Evolutionary conservation across 306 rosid species (phyloP).

Genomic region (Comarum palustre): DNA sequence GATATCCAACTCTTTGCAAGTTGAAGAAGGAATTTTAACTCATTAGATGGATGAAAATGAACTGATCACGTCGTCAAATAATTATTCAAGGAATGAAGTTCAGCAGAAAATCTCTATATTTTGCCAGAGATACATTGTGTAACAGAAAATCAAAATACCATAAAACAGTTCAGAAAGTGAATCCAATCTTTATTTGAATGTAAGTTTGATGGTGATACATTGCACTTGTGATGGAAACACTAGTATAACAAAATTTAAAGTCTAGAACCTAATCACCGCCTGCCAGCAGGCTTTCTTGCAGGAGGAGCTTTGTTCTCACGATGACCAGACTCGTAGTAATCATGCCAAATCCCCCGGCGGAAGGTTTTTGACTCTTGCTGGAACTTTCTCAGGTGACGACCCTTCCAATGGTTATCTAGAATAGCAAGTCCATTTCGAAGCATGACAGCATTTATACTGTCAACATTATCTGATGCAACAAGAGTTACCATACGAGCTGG

Average conservation of each 20-base stretch:
- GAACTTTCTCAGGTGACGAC: conserved; percentile 18
- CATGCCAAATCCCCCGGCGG: conserved; percentile 89
- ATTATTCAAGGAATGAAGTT: background rate
- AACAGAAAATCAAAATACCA: background rate
- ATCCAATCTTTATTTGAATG: background rate
- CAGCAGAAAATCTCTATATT: background rate
- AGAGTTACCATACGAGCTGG: conserved; percentile 60
- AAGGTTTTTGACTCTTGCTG: conserved; percentile 68
- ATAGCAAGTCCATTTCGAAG: conserved; percentile 92
- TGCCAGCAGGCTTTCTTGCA: background rate
- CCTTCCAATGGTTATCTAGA: conserved; percentile 66
- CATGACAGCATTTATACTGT: conserved; percentile 31
- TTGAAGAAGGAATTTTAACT: no score
- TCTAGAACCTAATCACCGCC: background rate
- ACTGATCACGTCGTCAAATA: no score
- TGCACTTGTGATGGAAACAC: background rate
- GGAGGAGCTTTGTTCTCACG: conserved; percentile 54
- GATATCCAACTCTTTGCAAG: no score
- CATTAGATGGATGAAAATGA: background rate
- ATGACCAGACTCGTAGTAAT: conserved; percentile 79
- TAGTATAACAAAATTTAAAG: background rate
- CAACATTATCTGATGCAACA: conserved; percentile 76
- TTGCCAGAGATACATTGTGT: background rate
- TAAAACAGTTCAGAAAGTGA: background rate
- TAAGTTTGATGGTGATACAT: background rate